Base-by-base conservation (phyloP, 148 eudicot species). In the Cornus kousa region DNA sequence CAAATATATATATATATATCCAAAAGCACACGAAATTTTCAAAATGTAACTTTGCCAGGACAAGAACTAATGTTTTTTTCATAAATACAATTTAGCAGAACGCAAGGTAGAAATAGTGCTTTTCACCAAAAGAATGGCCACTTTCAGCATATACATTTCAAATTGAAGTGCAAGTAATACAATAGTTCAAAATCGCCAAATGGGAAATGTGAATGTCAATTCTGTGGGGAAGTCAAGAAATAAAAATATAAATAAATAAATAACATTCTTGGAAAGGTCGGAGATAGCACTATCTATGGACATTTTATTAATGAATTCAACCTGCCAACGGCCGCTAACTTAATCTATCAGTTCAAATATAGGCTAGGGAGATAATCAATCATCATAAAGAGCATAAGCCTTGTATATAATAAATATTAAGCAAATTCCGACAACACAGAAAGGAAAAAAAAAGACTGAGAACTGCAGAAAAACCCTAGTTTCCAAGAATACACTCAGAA, bases 401-500 rank as follows among this genome's bases (percentile, higher is more conserved):
- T 11, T 19, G 62, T 13, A 57, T 43, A 12, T 17, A 33, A 33
- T 33, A 33, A 33, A 33, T 3, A 33, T 1, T 1, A 12, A 57
- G 17, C 62, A 57, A 57, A 62, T 20, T 17, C 23, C 23, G 23
- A 17, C 9, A 62, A 20, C 23, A 62, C 66, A 9, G 53, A 28
- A 12, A 57, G n/a, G n/a, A n/a, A n/a, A n/a, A 23, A 32, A 22
- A 37, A 16, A 37, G n/a, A 74, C 22, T 11, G 9, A 72, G n/a
- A 72, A 40, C 9, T 46, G 17, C 48, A 64, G 7, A 1, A n/a
- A 62, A 80, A 71, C 75, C 83, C 79, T 70, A 70, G 68, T 59
- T 62, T 4, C 8, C 24, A 3, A 13, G 66, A 62, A 62, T 20
- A 43, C 4, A 9, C 19, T 40, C 48, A 10, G 33, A 19, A 68